Percentiles rank a stretch among this genome's conserved stretches.
Evolutionary conservation across 116 monocot genomes (phyloP).

Genomic region (Papilionanthe hybrid): DNA sequence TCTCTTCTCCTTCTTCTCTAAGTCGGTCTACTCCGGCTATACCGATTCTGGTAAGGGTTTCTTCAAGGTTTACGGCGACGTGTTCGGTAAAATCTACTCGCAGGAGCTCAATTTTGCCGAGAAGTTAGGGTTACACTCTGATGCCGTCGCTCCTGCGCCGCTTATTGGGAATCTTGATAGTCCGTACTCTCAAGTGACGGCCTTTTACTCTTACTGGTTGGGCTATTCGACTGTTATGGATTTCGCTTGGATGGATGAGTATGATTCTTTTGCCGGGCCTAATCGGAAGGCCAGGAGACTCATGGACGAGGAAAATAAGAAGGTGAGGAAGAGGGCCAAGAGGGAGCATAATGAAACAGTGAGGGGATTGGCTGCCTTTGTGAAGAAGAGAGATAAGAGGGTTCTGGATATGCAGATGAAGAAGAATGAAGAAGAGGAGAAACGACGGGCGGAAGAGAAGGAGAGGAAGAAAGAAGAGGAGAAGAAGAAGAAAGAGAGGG

Average conservation of each 20-base stretch:
- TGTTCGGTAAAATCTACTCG: constrained; percentile 57
- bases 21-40: constrained; percentile 76
- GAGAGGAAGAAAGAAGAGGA: constrained; percentile 72
- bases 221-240: constrained; percentile 72
- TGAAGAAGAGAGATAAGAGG: constrained; percentile 95
- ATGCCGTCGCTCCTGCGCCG: constrained; percentile 40
- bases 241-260: constrained; percentile 80
- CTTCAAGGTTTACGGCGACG: constrained; percentile 87
- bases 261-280: constrained; percentile 44
- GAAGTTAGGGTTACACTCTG: constrained; percentile 31
- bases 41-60: constrained; percentile 71
- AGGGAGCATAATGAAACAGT: constrained; percentile 79
- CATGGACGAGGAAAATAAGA: constrained; percentile 97
- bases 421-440: constrained; percentile 71
- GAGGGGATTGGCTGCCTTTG: constrained; percentile 70
- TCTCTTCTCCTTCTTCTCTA: constrained; percentile 65
- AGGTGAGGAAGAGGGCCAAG: constrained; percentile 70
- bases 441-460: constrained; percentile 52
- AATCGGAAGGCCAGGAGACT: constrained; percentile 54
- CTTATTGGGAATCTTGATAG: constrained; percentile 83
- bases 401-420: constrained; percentile 63
- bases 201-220: constrained; percentile 81
- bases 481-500: constrained; percentile 62
- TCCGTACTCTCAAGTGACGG: constrained; percentile 56
- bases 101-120: constrained; percentile 59